These are phyloP conservation scores for Triangularia verruculosa DNA, from an alignment of 2,329 filamentous ascomycete species.

Conservation along the genomic window DNA sequence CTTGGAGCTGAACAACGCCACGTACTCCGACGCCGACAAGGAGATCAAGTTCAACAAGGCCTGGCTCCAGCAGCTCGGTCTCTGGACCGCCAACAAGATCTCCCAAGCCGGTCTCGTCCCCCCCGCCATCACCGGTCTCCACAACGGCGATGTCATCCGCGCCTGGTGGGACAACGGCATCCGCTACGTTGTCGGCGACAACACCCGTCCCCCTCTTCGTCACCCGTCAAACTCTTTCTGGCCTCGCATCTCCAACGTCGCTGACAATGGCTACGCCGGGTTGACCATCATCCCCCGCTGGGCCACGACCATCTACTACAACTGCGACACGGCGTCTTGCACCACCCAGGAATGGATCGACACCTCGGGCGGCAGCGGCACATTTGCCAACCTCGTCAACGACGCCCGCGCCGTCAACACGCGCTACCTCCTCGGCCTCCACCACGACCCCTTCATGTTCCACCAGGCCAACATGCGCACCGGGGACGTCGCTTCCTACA, in stretches of 20 bases:
- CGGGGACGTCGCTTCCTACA: conserved; percentile 44
- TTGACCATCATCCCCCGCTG: conserved; percentile 57
- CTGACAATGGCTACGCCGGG: conserved; percentile 52
- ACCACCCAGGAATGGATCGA: conserved; percentile 59
- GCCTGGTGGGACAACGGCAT: conserved; percentile 61
- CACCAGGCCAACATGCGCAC: conserved; percentile 61
- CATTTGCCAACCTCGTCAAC: conserved; percentile 49
- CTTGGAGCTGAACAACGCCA: conserved; percentile 45
- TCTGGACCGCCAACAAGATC: conserved; percentile 45
- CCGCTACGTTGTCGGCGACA: conserved; percentile 59
- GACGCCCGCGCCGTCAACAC: conserved; percentile 52
- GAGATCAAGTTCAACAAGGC: conserved; percentile 60
- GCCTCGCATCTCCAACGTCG: conserved; percentile 51
- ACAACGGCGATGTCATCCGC: conserved; percentile 60
- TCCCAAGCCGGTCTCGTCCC: conserved; percentile 57
- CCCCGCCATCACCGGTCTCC: conserved; percentile 60
- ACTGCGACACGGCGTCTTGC: conserved; percentile 56
- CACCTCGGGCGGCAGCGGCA: conserved; percentile 53
- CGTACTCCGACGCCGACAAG: conserved; percentile 44
- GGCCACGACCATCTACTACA: conserved; percentile 63
- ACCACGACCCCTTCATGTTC: conserved; percentile 56
- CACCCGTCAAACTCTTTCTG: conserved; percentile 51
- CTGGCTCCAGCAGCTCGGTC: conserved; percentile 54
- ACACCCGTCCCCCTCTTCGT: conserved; percentile 53
- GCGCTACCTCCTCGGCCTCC: conserved; percentile 54